Evolutionary conservation across 2,329 filamentous ascomycete genomes (phyloP).

Genomic region (Hypoxylon sp.): DNA sequence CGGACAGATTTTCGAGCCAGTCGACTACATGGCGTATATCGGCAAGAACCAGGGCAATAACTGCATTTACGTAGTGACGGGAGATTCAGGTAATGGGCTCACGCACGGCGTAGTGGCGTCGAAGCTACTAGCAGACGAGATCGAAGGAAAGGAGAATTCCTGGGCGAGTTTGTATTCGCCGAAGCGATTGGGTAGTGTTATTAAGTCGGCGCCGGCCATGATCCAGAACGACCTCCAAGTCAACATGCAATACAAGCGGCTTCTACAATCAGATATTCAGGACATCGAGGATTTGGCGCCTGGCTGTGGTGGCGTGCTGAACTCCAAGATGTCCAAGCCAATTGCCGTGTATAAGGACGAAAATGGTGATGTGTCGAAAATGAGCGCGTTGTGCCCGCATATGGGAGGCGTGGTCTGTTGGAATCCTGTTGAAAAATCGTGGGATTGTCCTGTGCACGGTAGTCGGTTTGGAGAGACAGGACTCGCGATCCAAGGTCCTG

Average conservation of each 20-base stretch:
- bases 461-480: slow-evolving; percentile 58
- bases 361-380: slow-evolving; percentile 63
- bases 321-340: slow-evolving; percentile 62
- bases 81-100: slow-evolving; percentile 70
- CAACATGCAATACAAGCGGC: slow-evolving; percentile 70
- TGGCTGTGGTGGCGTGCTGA: slow-evolving; percentile 67
- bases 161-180: slow-evolving; percentile 68
- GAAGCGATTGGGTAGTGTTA: slow-evolving; percentile 61
- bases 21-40: slow-evolving; percentile 69
- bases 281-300: slow-evolving; percentile 64
- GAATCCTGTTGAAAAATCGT: slow-evolving; percentile 68
- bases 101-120: slow-evolving; percentile 67
- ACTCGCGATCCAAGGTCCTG: slow-evolving; percentile 56
- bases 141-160: slow-evolving; percentile 63
- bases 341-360: slow-evolving; percentile 71
- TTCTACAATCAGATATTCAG: slow-evolving; percentile 65
- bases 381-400: slow-evolving; percentile 70
- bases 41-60: slow-evolving; percentile 68
- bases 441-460: slow-evolving; percentile 67
- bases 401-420: slow-evolving; percentile 70
- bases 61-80: slow-evolving; percentile 68
- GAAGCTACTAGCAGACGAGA: slow-evolving; percentile 66
- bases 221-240: slow-evolving; percentile 67
- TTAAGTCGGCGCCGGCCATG: slow-evolving; percentile 62
- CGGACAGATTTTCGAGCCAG: slow-evolving; percentile 70